Evolutionary conservation across 2,329 filamentous ascomycete species (phyloP).

Genomic region (Colletotrichum cuscutae): DNA sequence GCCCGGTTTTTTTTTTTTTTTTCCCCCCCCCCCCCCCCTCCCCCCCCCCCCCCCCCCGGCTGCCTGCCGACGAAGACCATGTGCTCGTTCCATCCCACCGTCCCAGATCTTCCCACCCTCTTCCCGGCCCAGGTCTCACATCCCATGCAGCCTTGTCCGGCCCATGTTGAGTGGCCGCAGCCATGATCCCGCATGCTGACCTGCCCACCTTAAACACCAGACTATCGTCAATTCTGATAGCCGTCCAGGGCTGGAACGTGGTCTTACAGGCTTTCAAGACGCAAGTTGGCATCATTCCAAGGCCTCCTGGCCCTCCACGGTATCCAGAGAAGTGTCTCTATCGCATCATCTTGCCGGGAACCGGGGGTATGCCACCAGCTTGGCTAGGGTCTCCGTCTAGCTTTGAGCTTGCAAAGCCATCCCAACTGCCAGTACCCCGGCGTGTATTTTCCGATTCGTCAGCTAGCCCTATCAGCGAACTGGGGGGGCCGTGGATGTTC

Average conservation of each 20-base stretch:
- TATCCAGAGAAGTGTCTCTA: neutral
- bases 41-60: neutral
- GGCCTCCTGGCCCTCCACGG: conserved; percentile 15
- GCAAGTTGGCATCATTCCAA: conserved; percentile 28
- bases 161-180: conserved; percentile 1
- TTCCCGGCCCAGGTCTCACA: conserved; percentile 8
- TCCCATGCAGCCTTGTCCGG: conserved; percentile 19
- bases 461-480: conserved; percentile 12
- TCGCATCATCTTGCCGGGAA: conserved; percentile 7
- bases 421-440: conserved; percentile 22
- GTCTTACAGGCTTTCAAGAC: conserved; percentile 5
- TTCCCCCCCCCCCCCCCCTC: neutral
- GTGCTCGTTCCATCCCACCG: neutral
- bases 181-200: neutral
- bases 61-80: neutral
- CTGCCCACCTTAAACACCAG: neutral
- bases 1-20: too few species aligned
- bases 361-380: conserved; percentile 22
- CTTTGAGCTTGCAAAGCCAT: conserved; percentile 32
- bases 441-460: conserved; percentile 30
- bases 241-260: neutral
- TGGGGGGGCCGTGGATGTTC: neutral
- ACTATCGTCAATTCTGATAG: neutral
- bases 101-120: conserved; percentile 13
- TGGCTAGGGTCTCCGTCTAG: conserved; percentile 25